Evolutionary conservation across 1,284 basidiomycete genomes (phyloP).

Genomic region (Stereum hirsutum): DNA sequence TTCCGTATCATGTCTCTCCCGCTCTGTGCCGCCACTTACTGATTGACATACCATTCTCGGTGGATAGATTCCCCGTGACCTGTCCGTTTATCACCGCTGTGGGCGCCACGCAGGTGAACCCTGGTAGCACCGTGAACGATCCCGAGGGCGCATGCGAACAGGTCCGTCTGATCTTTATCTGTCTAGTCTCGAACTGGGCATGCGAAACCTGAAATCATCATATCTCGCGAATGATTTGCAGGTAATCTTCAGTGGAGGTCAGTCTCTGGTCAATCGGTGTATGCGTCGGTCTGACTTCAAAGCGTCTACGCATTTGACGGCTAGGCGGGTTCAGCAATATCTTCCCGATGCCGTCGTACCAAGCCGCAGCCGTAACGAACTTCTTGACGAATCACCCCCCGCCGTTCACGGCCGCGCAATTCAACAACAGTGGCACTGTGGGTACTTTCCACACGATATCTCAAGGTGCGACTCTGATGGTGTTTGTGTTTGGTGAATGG

Average conservation of each 20-base stretch:
- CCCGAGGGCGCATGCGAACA: slow-evolving; percentile 28
- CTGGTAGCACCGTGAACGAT: slow-evolving; percentile 17
- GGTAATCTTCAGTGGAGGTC: slow-evolving; percentile 20
- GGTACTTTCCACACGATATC: slow-evolving; percentile 4
- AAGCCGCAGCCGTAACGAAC: slow-evolving; percentile 21
- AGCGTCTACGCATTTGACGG: slow-evolving; percentile 21
- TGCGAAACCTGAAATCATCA: no score
- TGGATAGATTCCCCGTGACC: slow-evolving; percentile 16
- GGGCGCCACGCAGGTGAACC: slow-evolving; percentile 26
- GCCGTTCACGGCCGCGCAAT: slow-evolving; percentile 30
- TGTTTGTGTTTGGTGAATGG: slow-evolving; percentile 2
- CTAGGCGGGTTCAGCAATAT: slow-evolving; percentile 30
- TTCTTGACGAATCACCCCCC: slow-evolving; percentile 30
- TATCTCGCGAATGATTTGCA: no score
- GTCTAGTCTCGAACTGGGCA: no score
- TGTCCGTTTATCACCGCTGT: slow-evolving; percentile 16
- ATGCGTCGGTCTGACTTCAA: no score
- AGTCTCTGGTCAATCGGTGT: no score
- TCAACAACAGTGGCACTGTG: slow-evolving; percentile 40
- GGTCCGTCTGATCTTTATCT: no score
- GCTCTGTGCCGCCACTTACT: no score
- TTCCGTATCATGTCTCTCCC: no score
- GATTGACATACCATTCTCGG: no score
- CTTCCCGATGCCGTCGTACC: slow-evolving; percentile 27
- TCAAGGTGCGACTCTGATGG: slow-evolving; percentile 2